A percentile compares a stretch with the other conserved stretches of the same genome.
phyloP scores from a whole-genome alignment of 208 protist genomes.

The Leishmania gerbilli region DNA sequence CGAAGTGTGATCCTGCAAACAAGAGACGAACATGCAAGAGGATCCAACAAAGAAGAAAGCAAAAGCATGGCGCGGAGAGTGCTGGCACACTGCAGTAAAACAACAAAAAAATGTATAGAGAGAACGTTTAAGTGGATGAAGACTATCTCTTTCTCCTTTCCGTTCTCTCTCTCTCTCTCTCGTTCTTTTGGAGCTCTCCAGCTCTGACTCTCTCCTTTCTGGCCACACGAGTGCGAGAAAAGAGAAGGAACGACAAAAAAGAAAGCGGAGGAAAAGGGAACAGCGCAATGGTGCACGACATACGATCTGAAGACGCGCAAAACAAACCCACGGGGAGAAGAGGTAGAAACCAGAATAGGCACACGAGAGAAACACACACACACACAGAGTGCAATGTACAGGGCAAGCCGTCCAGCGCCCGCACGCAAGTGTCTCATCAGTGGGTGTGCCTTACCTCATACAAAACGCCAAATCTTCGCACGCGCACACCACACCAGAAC shows the following conservation, averaged over 20 bases:
- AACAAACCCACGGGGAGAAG: too few species aligned
- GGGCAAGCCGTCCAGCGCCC: not conserved
- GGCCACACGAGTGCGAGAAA: not conserved
- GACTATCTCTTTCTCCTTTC: not conserved
- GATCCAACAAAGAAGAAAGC: not conserved
- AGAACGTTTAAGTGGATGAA: not conserved
- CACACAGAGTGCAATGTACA: not conserved
- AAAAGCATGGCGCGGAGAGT: not conserved
- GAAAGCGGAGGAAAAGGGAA: not conserved
- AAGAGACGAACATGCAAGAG: not conserved
- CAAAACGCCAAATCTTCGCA: not conserved
- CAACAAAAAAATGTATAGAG: slow-evolving; percentile 4
- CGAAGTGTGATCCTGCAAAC: not conserved
- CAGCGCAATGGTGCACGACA: not conserved
- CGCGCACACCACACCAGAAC: not conserved
- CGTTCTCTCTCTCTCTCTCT: not conserved
- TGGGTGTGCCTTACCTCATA: not conserved
- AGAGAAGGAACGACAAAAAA: not conserved
- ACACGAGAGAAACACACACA: not conserved
- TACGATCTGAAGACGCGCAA: not conserved
- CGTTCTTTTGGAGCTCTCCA: too few species aligned
- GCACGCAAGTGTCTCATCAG: not conserved
- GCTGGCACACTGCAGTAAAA: not conserved
- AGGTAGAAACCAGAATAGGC: not conserved
- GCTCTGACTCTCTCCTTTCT: not conserved